A percentile compares a stretch with the other conserved stretches of the same genome.
phyloP scores from a whole-genome alignment of 345 rosid genomes.

The Heritiera littoralis region DNA sequence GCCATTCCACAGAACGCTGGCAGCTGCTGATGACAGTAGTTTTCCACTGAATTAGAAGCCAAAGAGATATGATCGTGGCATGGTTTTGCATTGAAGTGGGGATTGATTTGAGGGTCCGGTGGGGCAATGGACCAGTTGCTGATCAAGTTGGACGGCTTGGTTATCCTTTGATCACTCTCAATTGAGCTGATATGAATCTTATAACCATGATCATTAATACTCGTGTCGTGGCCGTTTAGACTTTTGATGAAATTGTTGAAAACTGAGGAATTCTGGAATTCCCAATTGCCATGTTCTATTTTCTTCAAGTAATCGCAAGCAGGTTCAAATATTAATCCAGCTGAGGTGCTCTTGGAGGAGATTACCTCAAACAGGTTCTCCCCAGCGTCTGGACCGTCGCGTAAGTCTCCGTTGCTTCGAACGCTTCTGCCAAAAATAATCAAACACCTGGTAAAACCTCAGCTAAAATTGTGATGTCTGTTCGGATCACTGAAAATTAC shows the following conservation, averaged over 20 bases:
- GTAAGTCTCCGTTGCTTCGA: conserved; percentile 46
- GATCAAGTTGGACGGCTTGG: conserved; percentile 53
- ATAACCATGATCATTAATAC: neutral
- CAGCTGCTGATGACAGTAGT: conserved; percentile 23
- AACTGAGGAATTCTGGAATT: conserved; percentile 39
- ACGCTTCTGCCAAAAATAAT: conserved; percentile 36
- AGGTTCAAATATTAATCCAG: conserved; percentile 40
- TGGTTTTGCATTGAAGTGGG: conserved; percentile 31
- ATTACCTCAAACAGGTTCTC: conserved; percentile 52
- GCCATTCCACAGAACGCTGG: conserved; percentile 5
- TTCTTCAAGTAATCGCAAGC: conserved; percentile 49
- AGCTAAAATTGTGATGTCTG: too few species aligned
- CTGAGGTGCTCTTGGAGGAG: conserved; percentile 49
- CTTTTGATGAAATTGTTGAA: conserved; percentile 37
- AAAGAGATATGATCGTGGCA: conserved; percentile 39
- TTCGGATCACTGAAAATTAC: neutral
- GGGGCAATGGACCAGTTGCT: conserved; percentile 77
- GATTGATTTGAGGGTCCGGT: conserved; percentile 47
- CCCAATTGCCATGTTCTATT: conserved; percentile 45
- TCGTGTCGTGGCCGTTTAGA: conserved; percentile 24
- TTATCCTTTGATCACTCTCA: conserved; percentile 40
- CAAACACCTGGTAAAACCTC: too few species aligned
- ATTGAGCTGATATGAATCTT: conserved; percentile 11
- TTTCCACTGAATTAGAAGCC: conserved; percentile 26
- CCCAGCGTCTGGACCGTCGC: conserved; percentile 44